phyloP scores from a whole-genome alignment of 495 filamentous ascomycete genomes.

The Tuber umbilicatum region DNA sequence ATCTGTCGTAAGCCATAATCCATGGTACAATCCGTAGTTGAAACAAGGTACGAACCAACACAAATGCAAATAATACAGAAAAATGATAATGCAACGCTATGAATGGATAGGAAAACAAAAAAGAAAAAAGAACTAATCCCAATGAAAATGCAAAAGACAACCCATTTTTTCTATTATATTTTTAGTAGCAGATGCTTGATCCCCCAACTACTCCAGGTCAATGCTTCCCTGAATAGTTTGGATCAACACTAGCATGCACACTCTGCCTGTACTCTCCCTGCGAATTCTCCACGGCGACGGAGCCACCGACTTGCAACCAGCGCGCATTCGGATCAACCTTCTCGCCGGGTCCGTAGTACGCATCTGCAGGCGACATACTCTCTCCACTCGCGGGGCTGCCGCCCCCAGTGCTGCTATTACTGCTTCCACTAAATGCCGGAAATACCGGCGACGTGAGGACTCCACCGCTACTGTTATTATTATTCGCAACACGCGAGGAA shows the following conservation, averaged over 20 bases:
- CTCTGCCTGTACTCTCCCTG: constrained; percentile 19
- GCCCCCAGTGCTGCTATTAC: constrained; percentile 12
- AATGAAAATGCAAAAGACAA: constrained; percentile 3
- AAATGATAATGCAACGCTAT: constrained; percentile 9
- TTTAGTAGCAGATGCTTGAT: constrained; percentile 4
- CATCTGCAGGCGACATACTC: constrained; percentile 14
- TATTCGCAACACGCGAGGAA: background rate
- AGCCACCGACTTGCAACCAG: constrained; percentile 17
- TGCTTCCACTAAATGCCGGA: constrained; percentile 19
- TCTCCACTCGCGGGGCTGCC: constrained; percentile 4
- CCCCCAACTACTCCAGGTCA: constrained; percentile 2
- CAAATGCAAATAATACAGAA: constrained; percentile 10
- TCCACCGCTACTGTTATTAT: background rate
- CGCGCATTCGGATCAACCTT: constrained; percentile 27
- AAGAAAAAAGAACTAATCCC: constrained; percentile 10
- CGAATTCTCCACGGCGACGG: constrained; percentile 15
- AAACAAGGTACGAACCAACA: background rate
- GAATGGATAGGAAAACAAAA: constrained; percentile 9
- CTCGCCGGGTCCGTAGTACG: constrained; percentile 6
- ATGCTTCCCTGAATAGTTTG: constrained; percentile 7
- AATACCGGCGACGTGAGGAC: constrained; percentile 8
- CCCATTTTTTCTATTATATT: constrained; percentile 7
- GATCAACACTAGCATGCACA: constrained; percentile 20
- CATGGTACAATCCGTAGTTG: background rate
- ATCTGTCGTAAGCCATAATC: background rate